Evolutionary conservation across 192 early-diverging fungal genomes (phyloP), one percentile per base, ranked within the genome.

Genomic region (Coemansia sp.): DNA sequence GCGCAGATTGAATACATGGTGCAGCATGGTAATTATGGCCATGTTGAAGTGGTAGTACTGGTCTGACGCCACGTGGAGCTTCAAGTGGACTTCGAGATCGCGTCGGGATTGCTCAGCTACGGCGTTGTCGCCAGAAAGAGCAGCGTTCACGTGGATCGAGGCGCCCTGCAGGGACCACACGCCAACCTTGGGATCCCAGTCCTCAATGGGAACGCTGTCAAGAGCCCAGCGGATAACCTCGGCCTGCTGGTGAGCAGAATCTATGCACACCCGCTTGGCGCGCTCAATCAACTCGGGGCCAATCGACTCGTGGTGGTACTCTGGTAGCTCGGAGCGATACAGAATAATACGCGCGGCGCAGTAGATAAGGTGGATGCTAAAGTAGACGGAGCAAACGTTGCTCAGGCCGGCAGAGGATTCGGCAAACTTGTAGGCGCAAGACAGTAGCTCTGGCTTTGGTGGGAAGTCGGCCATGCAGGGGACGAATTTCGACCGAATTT

Each of bases 41-140:
- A 77, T 77, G 56, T 77, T 77, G 46, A 70, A 77, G 50, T 77
- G 68, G 51, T 77, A 77, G 53, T 67, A 71, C 60, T 77, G 58
- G 56, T 71, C 75, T 13, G 75, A 62, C 11, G 63, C 64, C 17
- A 77, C 68, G 31, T 77, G 75, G 31, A 77, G 56, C 35, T 63
- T 70, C 35, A 77, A 38, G 25, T 77, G 75, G 2, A 68, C 65
- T 34, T 77, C 75, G 4, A 77, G 60, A 30, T 77, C 75, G 21
- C 56, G 50, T 33, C 68, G 68, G n/a, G 68, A 66, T 51, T 67
- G 75, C 57, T 70, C 75, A 7, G 68, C 68, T 0, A 67, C 22
- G 0, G 34, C 30, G 52, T 56, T 63, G 34, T 77, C 68, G 35
- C 58, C 53, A 31, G 56, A 56, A 22, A 70, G 38, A 4, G 68